A percentile compares a stretch with the other conserved stretches of the same genome.
phyloP scores from a whole-genome alignment of 495 filamentous ascomycete species.

The Sphaerosporella brunnea region DNA sequence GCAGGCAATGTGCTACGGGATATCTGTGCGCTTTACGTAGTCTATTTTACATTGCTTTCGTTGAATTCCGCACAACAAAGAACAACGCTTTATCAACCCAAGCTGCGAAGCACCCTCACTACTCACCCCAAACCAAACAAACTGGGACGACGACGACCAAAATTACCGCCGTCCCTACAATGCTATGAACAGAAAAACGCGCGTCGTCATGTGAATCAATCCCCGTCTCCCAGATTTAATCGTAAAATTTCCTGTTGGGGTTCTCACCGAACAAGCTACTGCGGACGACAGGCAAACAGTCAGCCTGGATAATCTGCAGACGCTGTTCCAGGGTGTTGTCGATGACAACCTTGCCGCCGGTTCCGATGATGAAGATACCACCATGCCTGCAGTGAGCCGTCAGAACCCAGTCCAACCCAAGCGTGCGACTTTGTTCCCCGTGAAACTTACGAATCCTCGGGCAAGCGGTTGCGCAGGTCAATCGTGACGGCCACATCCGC shows the following conservation, averaged over 20 bases:
- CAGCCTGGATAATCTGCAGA: conserved; percentile 62
- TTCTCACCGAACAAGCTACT: conserved; percentile 80
- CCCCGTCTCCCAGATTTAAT: no score
- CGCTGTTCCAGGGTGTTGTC: conserved; percentile 96
- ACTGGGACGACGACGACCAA: no score
- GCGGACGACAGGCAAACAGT: conserved; percentile 69
- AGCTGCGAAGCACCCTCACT: no score
- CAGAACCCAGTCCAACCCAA: no score
- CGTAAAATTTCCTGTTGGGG: conserved; percentile 79
- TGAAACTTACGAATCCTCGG: conserved; percentile 64
- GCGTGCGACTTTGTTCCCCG: neutral
- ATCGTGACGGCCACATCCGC: conserved; percentile 45
- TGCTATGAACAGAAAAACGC: neutral
- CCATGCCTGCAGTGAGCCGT: conserved; percentile 43
- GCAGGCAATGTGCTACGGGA: no score
- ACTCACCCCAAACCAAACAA: no score
- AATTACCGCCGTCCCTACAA: neutral
- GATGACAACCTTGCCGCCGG: conserved; percentile 87
- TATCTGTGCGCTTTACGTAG: no score
- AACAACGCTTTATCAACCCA: no score
- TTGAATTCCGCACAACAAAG: no score
- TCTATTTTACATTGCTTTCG: no score
- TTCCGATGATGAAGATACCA: conserved; percentile 61
- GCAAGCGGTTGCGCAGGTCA: conserved; percentile 61
- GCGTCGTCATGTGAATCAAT: no score